A percentile compares a stretch with the other conserved stretches of the same genome.
Evolutionary conservation across 345 rosid genomes (phyloP).

Genomic region (Eucalyptus tenuipes): DNA sequence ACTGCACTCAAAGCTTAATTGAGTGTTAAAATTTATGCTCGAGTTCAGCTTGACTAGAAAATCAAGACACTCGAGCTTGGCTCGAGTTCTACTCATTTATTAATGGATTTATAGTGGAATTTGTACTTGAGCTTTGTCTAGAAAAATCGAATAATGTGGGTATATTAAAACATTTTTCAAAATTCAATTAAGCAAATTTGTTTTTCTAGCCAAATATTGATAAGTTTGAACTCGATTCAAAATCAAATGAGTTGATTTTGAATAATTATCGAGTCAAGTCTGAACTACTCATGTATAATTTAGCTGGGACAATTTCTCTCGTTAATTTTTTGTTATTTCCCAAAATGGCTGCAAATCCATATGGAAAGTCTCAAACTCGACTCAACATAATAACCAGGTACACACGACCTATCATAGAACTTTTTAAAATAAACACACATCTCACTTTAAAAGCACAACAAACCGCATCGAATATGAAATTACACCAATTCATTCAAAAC

Average conservation of each 20-base stretch:
- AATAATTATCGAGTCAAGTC: neutral
- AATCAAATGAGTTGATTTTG: neutral
- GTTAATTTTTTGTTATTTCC: neutral
- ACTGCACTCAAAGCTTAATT: neutral
- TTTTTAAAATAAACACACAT: neutral
- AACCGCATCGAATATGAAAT: neutral
- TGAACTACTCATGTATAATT: neutral
- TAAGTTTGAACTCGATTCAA: neutral
- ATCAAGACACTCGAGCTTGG: neutral
- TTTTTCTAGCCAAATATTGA: neutral
- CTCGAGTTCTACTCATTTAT: neutral
- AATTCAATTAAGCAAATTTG: neutral
- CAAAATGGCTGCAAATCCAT: neutral
- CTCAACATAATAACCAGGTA: neutral
- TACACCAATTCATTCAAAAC: neutral
- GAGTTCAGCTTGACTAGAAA: neutral
- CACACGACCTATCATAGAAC: neutral
- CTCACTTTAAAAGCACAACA: neutral
- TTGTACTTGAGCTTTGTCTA: neutral
- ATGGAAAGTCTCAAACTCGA: rapidly evolving
- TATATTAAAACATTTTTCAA: neutral
- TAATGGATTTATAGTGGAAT: neutral
- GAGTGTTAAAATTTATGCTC: neutral
- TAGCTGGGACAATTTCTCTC: neutral
- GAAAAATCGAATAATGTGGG: neutral